Evolutionary conservation across 345 rosid genomes (phyloP), one percentile per base, ranked within the genome.

Genomic region (Boechera retrofracta): DNA sequence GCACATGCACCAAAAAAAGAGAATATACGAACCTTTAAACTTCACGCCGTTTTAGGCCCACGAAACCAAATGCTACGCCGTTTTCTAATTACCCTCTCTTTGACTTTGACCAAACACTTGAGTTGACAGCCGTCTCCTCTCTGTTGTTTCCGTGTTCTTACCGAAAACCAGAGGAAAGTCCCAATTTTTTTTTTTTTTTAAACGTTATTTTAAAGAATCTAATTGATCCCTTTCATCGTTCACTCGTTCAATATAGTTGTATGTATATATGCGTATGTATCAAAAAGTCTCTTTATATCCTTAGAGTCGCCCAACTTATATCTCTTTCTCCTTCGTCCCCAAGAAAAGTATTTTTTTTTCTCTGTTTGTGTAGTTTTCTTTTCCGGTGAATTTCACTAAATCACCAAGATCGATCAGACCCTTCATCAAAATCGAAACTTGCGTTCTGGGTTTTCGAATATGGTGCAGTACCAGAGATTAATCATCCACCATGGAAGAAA

Each of bases 391-490:
- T 21, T 21, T 21, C 24, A 21, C 24, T 21, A 21, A 13, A 24
- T 36, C 13, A 10, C 64, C 12, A 58, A 56, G 8, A 56, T 13
- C 7, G 13, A 67, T 36, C 44, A 49, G 29, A 60, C 33, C 38
- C 18, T 16, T 51, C 2, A 9, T 67, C 53, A 63, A 71, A 39
- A 77, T 45, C 71, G 8, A 77, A 70, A 55, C 80, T 29, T 64
- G n/a, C 1, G 28, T n/a, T 77, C 52, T 33, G 71, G 53, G 60
- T 71, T 65, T 26, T n/a, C 41, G 64, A 65, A 70, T 55, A 89
- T 87, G 91, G 87, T 76, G 64, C 79, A 80, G 12, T 60, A 78
- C 67, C 87, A 83, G 26, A 82, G 94, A 54, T 76, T 54, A 67
- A 73, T 79, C 44, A 28, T 73, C 57, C 82, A 82, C 83, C 81